phyloP scores from a whole-genome alignment of 345 rosid species.

The Corchorus capsularis region DNA sequence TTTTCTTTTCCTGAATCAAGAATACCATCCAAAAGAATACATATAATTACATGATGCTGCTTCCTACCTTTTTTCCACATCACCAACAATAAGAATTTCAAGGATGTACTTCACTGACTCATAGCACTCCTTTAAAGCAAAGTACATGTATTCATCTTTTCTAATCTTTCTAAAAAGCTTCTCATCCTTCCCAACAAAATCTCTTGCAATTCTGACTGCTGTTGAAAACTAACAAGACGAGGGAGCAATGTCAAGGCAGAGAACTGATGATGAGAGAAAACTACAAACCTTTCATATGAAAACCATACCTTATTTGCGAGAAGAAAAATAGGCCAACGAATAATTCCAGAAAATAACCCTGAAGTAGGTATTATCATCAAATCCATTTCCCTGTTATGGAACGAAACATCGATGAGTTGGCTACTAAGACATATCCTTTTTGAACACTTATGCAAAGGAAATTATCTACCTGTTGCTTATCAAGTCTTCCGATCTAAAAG shows the following conservation, averaged over 20 bases:
- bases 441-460: slow-evolving; percentile 9
- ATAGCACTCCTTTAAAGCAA: slow-evolving; percentile 82
- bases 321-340: slow-evolving; percentile 95
- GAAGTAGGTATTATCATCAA: slow-evolving; percentile 81
- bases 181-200: slow-evolving; percentile 69
- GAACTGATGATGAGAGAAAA: slow-evolving; percentile 17
- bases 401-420: slow-evolving; percentile 8
- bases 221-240: slow-evolving; percentile 66
- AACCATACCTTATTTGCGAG: slow-evolving; percentile 77
- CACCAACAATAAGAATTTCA: slow-evolving; percentile 76
- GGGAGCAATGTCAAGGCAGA: slow-evolving; percentile 35
- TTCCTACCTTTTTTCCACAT: slow-evolving; percentile 75
- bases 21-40: slow-evolving; percentile 1
- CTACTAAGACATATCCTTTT: slow-evolving; percentile 10
- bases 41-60: not conserved
- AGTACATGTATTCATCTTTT: slow-evolving; percentile 85
- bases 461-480: slow-evolving; percentile 74
- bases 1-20: not conserved
- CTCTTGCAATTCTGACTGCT: slow-evolving; percentile 82
- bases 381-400: slow-evolving; percentile 74
- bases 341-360: slow-evolving; percentile 59
- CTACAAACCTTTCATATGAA: slow-evolving; percentile 3
- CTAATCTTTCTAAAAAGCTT: slow-evolving; percentile 66
- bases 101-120: slow-evolving; percentile 84
- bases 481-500: slow-evolving; percentile 84